Conservation (phyloP, 2,329 filamentous ascomycete genomes). For the Chalaropsis ovoidea region DNA sequence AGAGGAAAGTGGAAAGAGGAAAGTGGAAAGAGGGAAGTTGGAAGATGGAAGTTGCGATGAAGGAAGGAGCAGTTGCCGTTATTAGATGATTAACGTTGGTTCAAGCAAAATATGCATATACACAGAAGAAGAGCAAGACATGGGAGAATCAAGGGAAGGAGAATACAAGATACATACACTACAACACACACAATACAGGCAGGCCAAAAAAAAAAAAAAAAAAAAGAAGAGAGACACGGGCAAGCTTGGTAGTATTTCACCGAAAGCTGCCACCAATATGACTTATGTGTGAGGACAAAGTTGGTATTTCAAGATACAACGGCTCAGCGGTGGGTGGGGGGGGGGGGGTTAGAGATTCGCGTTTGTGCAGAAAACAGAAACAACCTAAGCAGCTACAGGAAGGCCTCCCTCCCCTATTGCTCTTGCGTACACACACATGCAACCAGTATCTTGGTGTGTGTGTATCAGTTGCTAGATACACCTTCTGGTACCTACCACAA, state of each 20-base stretch:
- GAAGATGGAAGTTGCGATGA: slow-evolving; percentile 12
- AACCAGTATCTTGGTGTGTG: neutral
- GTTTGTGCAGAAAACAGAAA: neutral
- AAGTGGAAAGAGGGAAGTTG: neutral
- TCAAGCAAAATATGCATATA: neutral
- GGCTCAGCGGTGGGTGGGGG: neutral
- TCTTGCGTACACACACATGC: neutral
- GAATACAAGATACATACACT: neutral
- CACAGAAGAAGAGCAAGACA: neutral
- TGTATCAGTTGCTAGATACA: neutral
- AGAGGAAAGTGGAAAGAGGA: neutral
- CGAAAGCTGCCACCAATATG: neutral
- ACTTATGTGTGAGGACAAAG: neutral
- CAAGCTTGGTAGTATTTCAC: neutral
- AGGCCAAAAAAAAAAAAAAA: neutral
- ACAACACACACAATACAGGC: neutral
- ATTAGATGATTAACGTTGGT: neutral
- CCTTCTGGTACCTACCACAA: neutral
- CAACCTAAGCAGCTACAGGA: neutral
- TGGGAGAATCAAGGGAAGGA: neutral
- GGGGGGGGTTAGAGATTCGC: neutral
- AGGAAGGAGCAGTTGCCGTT: slow-evolving; percentile 10
- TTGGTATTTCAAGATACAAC: neutral
- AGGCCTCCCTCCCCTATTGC: neutral
- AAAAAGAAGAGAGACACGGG: neutral